A percentile compares a stretch with the other conserved stretches of the same genome.
Evolutionary conservation across 371 early-diverging fungal species (phyloP).

Genomic region (Apophysomyces trapeziformis): DNA sequence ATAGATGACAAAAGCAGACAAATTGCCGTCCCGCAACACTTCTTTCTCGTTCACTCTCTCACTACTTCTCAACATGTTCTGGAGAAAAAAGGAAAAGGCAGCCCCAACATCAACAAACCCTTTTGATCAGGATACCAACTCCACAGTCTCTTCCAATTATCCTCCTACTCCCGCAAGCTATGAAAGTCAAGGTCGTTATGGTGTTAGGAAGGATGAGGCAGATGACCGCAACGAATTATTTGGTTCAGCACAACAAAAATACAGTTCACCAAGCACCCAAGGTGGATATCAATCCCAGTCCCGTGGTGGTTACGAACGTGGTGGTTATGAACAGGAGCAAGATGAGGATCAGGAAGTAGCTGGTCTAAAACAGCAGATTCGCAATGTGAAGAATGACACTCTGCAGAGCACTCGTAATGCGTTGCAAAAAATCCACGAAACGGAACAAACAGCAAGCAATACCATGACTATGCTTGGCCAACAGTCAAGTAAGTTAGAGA

Average conservation of each 20-base stretch:
- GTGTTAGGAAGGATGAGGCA: conserved; percentile 16
- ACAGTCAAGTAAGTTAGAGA: conserved; percentile 60
- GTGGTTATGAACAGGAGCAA: conserved; percentile 15
- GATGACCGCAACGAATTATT: conserved; percentile 54
- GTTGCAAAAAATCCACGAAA: conserved; percentile 64
- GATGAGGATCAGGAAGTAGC: conserved; percentile 53
- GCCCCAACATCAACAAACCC: conserved; percentile 28
- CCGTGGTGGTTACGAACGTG: background rate
- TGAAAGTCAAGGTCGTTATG: conserved; percentile 18
- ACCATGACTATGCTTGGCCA: conserved; percentile 68
- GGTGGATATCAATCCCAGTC: background rate
- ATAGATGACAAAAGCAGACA: conserved; percentile 1
- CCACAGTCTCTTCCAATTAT: background rate
- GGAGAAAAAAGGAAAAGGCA: conserved; percentile 29
- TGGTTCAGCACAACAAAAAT: conserved; percentile 58
- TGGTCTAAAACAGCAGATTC: conserved; percentile 64
- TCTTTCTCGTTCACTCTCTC: background rate
- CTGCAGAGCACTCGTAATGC: conserved; percentile 77
- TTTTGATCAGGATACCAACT: conserved; percentile 17
- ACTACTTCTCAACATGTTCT: conserved; percentile 21
- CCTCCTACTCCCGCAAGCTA: conserved; percentile 14
- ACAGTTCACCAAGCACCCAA: background rate
- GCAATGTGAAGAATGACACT: conserved; percentile 72
- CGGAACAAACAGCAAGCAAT: conserved; percentile 64
- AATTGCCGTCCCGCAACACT: background rate